Evolutionary conservation across 208 protist genomes (phyloP).

Genomic region (Leishmania aethiopica): DNA sequence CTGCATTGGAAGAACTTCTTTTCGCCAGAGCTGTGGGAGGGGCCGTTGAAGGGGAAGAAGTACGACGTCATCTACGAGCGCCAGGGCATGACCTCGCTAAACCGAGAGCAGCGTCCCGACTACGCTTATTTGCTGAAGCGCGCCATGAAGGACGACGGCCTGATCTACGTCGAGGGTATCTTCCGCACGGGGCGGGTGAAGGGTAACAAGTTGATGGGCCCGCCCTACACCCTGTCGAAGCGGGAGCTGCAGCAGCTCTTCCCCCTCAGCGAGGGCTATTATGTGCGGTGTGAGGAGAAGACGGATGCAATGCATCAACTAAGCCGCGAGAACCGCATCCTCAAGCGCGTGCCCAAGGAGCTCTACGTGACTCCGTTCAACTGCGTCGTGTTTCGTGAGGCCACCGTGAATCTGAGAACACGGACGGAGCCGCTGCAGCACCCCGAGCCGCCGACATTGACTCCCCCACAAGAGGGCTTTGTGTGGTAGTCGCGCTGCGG

Average conservation of each 20-base stretch:
- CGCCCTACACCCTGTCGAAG: slow-evolving; percentile 72
- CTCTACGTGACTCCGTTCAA: slow-evolving; percentile 88
- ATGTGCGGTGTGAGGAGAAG: slow-evolving; percentile 89
- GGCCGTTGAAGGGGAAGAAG: slow-evolving; percentile 40
- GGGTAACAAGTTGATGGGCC: slow-evolving; percentile 77
- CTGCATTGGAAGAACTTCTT: slow-evolving; percentile 85
- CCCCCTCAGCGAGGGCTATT: slow-evolving; percentile 62
- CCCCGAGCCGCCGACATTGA: slow-evolving; percentile 22
- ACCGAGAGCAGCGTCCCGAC: slow-evolving; percentile 77
- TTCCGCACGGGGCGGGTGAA: slow-evolving; percentile 85
- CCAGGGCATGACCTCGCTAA: slow-evolving; percentile 84
- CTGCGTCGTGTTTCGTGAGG: slow-evolving; percentile 83
- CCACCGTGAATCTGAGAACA: slow-evolving; percentile 47
- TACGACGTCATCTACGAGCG: slow-evolving; percentile 92
- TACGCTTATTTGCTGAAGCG: slow-evolving; percentile 84
- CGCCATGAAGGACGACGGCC: slow-evolving; percentile 82
- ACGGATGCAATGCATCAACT: slow-evolving; percentile 81
- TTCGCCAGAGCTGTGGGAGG: slow-evolving; percentile 75
- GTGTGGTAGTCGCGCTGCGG: not conserved
- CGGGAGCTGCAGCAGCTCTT: slow-evolving; percentile 83
- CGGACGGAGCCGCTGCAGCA: slow-evolving; percentile 32
- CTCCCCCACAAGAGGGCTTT: slow-evolving; percentile 2
- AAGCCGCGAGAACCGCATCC: slow-evolving; percentile 76
- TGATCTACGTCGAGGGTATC: slow-evolving; percentile 90
- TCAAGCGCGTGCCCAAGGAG: slow-evolving; percentile 79